Evolutionary conservation across 176 grass and related monocot genomes (phyloP).

Genomic region (Triticum aestivum): DNA sequence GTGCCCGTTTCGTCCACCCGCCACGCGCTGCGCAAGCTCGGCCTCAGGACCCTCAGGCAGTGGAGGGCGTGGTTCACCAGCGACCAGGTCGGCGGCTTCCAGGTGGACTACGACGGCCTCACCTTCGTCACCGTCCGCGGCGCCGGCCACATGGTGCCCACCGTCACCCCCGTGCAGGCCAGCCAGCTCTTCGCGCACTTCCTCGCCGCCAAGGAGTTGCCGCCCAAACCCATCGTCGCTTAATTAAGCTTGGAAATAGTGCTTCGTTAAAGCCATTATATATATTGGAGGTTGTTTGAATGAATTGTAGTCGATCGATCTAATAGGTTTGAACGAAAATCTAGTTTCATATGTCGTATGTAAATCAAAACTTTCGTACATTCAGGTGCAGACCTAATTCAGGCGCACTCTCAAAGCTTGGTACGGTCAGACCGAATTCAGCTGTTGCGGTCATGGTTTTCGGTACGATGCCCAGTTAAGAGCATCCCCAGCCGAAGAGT

Average conservation of each 20-base stretch:
- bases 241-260: neutral
- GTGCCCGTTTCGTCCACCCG: conserved; percentile 64
- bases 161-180: conserved; percentile 58
- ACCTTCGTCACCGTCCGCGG: conserved; percentile 86
- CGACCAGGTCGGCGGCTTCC: conserved; percentile 90
- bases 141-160: conserved; percentile 80
- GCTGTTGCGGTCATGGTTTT: no score
- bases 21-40: conserved; percentile 62
- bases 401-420: no score
- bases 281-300: no score
- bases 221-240: neutral
- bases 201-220: conserved; percentile 51
- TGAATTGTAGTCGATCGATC: no score
- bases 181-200: conserved; percentile 49
- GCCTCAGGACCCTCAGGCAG: conserved; percentile 31
- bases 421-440: no score
- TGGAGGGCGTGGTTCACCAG: conserved; percentile 72
- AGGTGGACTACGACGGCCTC: conserved; percentile 59
- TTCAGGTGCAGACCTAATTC: no score
- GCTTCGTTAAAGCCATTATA: no score
- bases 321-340: no score
- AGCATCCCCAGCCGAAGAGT: no score
- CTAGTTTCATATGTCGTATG: neutral
- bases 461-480: no score
- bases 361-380: neutral